A percentile compares a stretch with the other conserved stretches of the same genome.
phyloP scores from a whole-genome alignment of 2,329 filamentous ascomycete species.

The Microdochium paspali region DNA sequence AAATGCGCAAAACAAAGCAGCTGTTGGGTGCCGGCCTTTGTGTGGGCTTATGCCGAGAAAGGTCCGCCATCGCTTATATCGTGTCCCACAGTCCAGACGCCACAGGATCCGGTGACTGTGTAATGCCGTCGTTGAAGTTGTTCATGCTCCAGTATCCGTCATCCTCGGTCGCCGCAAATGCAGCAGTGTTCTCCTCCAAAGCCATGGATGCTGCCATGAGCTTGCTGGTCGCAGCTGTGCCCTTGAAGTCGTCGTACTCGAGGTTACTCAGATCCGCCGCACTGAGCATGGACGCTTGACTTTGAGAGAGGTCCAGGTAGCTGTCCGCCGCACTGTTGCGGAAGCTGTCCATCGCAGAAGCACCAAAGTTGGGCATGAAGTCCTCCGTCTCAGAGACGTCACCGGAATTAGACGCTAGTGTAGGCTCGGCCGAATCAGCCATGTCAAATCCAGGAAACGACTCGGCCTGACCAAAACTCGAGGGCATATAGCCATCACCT shows the following conservation, averaged over 20 bases:
- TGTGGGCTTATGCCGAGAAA: not conserved
- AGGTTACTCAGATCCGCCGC: constrained; percentile 37
- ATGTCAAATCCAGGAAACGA: constrained; percentile 39
- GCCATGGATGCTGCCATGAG: constrained; percentile 28
- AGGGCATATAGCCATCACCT: constrained; percentile 17
- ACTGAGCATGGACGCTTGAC: constrained; percentile 26
- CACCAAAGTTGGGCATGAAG: constrained; percentile 31
- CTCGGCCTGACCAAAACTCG: constrained; percentile 21
- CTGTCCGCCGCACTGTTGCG: constrained; percentile 37
- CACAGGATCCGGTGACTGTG: constrained; percentile 22
- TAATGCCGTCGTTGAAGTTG: constrained; percentile 24
- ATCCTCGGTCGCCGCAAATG: constrained; percentile 38
- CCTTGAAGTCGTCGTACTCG: constrained; percentile 45
- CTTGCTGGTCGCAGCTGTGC: constrained; percentile 38
- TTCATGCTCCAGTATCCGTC: constrained; percentile 28
- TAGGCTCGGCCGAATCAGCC: constrained; percentile 37
- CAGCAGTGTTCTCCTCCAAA: constrained; percentile 26
- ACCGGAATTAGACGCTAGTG: constrained; percentile 50
- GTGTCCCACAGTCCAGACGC: constrained; percentile 16
- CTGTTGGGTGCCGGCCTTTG: not conserved
- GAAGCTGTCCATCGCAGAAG: constrained; percentile 36
- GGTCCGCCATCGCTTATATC: not conserved
- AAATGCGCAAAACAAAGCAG: not conserved
- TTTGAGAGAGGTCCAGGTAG: constrained; percentile 35
- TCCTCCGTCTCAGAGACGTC: constrained; percentile 61